These are phyloP conservation scores for Boechera stricta DNA, from an alignment of 345 rosid genomes.

Conservation along the genomic window DNA sequence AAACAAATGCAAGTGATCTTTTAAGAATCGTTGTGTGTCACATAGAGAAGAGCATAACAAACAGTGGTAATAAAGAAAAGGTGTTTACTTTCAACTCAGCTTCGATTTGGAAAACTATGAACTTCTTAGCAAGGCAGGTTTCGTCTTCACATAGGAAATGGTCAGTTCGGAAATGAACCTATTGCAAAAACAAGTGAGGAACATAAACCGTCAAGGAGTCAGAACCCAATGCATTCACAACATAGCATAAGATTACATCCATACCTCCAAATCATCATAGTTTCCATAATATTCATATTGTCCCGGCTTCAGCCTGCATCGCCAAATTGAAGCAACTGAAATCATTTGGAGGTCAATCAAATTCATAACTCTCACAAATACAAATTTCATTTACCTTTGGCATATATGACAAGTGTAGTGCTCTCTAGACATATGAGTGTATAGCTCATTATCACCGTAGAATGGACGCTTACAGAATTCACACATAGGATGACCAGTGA, in stretches of 20 bases:
- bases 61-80: not conserved
- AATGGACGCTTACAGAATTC: conserved; percentile 78
- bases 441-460: conserved; percentile 89
- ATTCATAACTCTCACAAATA: not conserved
- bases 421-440: conserved; percentile 84
- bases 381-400: conserved; percentile 64
- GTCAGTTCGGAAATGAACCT: conserved; percentile 86
- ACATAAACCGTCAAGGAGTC: not conserved
- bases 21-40: conserved; percentile 1
- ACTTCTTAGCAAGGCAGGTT: conserved; percentile 85
- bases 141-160: conserved; percentile 94
- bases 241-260: conserved; percentile 8
- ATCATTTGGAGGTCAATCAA: conserved; percentile 14
- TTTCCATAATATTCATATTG: conserved; percentile 79
- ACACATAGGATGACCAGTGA: conserved; percentile 88
- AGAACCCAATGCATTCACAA: conserved; percentile 28
- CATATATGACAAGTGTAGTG: conserved; percentile 92
- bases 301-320: conserved; percentile 82
- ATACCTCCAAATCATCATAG: conserved; percentile 85
- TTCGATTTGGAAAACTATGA: conserved; percentile 79
- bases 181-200: conserved; percentile 36
- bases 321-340: conserved; percentile 4
- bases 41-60: conserved; percentile 24
- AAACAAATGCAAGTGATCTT: conserved; percentile 31
- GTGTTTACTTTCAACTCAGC: conserved; percentile 77